Evolutionary conservation across 805 yeast species (phyloP).

Genomic region (Cephaloascus fragrans): DNA sequence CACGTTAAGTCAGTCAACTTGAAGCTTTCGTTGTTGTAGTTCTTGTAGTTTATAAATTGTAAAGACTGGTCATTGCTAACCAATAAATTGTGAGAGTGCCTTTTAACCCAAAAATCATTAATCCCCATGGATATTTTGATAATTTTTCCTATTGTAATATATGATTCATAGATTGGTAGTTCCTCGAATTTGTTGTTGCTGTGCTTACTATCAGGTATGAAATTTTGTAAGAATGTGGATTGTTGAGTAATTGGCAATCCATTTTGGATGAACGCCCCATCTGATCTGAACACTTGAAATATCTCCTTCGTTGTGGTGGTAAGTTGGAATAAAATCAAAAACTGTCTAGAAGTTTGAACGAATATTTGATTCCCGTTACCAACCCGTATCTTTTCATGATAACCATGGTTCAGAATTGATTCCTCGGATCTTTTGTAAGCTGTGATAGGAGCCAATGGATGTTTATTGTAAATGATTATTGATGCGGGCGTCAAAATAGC

Average conservation of each 20-base stretch:
- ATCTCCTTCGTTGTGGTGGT: neutral
- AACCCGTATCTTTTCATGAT: conserved; percentile 28
- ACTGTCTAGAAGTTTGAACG: conserved; percentile 26
- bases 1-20: conserved; percentile 6
- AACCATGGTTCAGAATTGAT: conserved; percentile 38
- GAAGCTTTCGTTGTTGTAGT: conserved; percentile 17
- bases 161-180: conserved; percentile 17
- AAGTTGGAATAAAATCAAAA: conserved; percentile 32
- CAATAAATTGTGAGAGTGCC: conserved; percentile 26
- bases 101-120: conserved; percentile 22
- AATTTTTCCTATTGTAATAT: conserved; percentile 19
- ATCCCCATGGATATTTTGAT: conserved; percentile 23
- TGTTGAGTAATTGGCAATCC: conserved; percentile 21
- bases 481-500: neutral
- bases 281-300: neutral
- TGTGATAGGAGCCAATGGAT: conserved; percentile 27
- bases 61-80: conserved; percentile 16
- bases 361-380: conserved; percentile 31
- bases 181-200: conserved; percentile 20
- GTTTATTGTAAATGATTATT: neutral
- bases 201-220: conserved; percentile 9
- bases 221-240: conserved; percentile 10
- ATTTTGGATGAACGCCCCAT: conserved; percentile 18
- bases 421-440: conserved; percentile 32
- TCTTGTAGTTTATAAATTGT: conserved; percentile 23